These are phyloP conservation scores for Neonectria sp. DNA, from an alignment of 2,329 filamentous ascomycete species.

Conservation along the genomic window DNA sequence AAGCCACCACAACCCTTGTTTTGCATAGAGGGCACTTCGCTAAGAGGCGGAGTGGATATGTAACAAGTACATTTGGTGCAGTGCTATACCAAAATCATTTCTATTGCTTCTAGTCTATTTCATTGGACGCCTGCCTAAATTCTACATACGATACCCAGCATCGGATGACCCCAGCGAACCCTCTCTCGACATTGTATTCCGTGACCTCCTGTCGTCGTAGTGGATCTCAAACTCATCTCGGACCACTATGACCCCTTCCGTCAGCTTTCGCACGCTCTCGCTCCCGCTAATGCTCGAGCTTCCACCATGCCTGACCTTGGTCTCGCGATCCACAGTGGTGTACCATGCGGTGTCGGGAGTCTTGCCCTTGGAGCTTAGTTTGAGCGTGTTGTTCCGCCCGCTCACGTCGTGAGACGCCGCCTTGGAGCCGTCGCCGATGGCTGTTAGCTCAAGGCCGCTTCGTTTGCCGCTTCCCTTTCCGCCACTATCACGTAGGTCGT, in stretches of 20 bases:
- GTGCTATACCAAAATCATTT: not conserved
- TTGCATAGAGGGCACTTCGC: not conserved
- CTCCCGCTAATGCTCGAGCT: conserved; percentile 34
- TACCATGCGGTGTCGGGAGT: conserved; percentile 32
- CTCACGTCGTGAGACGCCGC: conserved; percentile 27
- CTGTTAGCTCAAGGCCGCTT: conserved; percentile 38
- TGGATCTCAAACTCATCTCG: conserved; percentile 43
- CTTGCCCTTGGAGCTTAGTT: conserved; percentile 17
- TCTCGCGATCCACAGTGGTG: conserved; percentile 25
- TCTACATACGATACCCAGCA: conserved; percentile 34
- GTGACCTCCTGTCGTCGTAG: conserved; percentile 37
- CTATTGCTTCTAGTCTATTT: not conserved
- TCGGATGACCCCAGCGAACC: conserved; percentile 41
- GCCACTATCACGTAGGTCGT: conserved; percentile 39
- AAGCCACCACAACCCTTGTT: not conserved
- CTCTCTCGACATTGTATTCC: conserved; percentile 14
- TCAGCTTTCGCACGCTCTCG: conserved; percentile 43
- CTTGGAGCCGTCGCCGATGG: conserved; percentile 23
- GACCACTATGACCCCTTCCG: conserved; percentile 41
- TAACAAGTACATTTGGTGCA: too few relatives aligned
- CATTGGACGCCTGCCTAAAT: not conserved
- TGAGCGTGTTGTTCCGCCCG: not conserved
- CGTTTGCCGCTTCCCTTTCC: conserved; percentile 35
- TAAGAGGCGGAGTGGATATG: not conserved
- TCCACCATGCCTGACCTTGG: conserved; percentile 13